Evolutionary conservation across 768 basidiomycete genomes (phyloP), one percentile per base, ranked within the genome.

Genomic region (Agrocybe chaxingu): DNA sequence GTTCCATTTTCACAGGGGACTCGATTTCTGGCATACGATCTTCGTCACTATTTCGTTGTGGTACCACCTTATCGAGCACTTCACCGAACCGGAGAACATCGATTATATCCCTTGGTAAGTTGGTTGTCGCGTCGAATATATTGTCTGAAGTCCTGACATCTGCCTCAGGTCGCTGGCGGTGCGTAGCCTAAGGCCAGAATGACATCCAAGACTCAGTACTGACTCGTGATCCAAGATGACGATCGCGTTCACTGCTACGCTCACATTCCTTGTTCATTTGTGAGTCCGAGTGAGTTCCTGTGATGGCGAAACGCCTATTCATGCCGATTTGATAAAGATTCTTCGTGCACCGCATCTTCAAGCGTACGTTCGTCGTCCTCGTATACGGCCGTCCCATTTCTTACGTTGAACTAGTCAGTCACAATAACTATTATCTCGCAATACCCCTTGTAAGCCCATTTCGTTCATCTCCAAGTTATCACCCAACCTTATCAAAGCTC

Each of bases 191-290:
- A 24, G 3, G 6, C 7, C 11, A 5, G 18, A 12, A 24, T 12
- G 51, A 41, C 32, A 31, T 40, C 13, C 3, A 18, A 39, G 13
- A 37, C 5, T 42, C 29, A 46, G 36, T 41, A 9, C 7, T 37
- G 12, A 45, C 16, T 47, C 8, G 30, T 2, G 42, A 0, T 7
- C 31, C n/a, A 57, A 36, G 54, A 7, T 39, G 78, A 61, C 66
- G 0, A 66, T 75, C 16, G 63, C 66, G 10, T 54, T 69, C 13
- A 70, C 69, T 55, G 77, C 76, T 0, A 56, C 75, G 24, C 62
- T 78, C 30, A 80, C 78, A 0, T 72, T 78, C 45, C 65, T 78
- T 19, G 78, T 80, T 4, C 78, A 80, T 51, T 75, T 78, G 77
- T 79, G 51, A 30, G 69, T 46, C n/a, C 24, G 5, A 24, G 24